Conservation (phyloP, 73 alveolate genomes). For the Paramecium primaurelia region DNA sequence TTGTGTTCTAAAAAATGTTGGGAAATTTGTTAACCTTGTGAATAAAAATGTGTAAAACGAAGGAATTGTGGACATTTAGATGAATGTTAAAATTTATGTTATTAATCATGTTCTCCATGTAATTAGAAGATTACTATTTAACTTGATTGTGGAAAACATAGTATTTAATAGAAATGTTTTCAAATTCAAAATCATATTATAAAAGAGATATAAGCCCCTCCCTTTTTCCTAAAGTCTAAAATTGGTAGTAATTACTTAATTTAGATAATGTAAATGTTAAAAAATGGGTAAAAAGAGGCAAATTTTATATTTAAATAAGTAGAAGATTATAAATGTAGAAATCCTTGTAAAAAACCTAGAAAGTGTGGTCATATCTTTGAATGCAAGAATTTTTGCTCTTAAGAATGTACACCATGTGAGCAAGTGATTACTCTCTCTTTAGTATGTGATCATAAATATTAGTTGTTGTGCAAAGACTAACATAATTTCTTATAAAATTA, state of each 20-base stretch:
- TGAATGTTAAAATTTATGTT: not conserved
- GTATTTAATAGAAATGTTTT: not conserved
- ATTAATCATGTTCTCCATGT: not conserved
- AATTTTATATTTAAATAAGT: not conserved
- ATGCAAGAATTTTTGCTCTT: not conserved
- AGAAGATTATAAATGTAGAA: not conserved
- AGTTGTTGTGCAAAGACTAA: not conserved
- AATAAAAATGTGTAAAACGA: constrained; percentile 54
- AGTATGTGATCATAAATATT: not conserved
- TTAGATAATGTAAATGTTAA: not conserved
- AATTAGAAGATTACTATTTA: too few relatives aligned
- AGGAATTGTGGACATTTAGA: not conserved
- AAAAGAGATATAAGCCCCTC: not conserved
- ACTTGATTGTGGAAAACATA: not conserved
- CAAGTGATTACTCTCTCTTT: not conserved
- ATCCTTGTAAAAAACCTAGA: not conserved
- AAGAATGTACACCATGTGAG: not conserved
- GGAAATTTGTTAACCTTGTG: constrained; percentile 65
- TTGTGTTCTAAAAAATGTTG: constrained; percentile 69
- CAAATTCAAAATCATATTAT: not conserved
- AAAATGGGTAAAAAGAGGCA: not conserved
- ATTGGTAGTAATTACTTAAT: not conserved
- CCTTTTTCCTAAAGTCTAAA: not conserved
- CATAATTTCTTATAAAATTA: too few relatives aligned
- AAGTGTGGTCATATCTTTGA: not conserved